Percentiles rank a stretch among this genome's conserved stretches.
Conservation (phyloP, 2,329 filamentous ascomycete species). For the Allantophomopsis lycopodina region DNA sequence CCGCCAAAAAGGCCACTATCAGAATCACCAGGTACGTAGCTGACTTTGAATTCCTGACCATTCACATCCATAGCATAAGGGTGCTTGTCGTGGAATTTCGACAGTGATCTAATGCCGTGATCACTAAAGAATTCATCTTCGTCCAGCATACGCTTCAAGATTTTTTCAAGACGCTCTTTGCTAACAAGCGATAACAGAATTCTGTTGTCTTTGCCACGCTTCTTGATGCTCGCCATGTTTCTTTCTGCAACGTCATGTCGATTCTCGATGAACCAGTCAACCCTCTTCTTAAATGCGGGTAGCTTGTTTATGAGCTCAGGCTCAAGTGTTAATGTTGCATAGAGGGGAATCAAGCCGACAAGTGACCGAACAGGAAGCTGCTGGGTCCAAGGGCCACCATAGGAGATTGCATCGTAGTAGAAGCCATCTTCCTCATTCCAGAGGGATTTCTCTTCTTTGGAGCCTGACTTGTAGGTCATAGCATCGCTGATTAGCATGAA, state of each 20-base stretch:
- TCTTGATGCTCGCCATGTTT: constrained; percentile 87
- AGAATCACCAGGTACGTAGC: constrained; percentile 89
- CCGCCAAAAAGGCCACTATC: constrained; percentile 91
- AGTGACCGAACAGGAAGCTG: constrained; percentile 86
- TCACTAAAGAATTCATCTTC: constrained; percentile 87
- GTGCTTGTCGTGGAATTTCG: constrained; percentile 79
- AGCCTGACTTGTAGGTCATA: constrained; percentile 70
- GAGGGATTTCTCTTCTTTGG: constrained; percentile 64
- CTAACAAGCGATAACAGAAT: constrained; percentile 83
- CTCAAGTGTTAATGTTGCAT: constrained; percentile 82
- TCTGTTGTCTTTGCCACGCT: constrained; percentile 79
- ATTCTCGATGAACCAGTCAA: constrained; percentile 91
- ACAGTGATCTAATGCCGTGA: constrained; percentile 82
- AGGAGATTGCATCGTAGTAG: constrained; percentile 97
- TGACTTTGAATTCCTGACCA: constrained; percentile 74
- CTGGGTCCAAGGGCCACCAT: constrained; percentile 85
- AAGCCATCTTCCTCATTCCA: constrained; percentile 97
- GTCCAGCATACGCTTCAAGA: constrained; percentile 82
- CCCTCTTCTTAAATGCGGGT: constrained; percentile 80
- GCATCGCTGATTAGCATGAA: constrained; percentile 97
- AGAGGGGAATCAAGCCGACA: constrained; percentile 86
- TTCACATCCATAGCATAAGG: constrained; percentile 95
- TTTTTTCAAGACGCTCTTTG: constrained; percentile 81
- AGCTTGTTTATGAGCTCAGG: constrained; percentile 87
- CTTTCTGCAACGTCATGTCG: constrained; percentile 75